A percentile compares a stretch with the other conserved stretches of the same genome.
Conservation (phyloP, 345 rosid species). For the Erucastrum elatum region DNA sequence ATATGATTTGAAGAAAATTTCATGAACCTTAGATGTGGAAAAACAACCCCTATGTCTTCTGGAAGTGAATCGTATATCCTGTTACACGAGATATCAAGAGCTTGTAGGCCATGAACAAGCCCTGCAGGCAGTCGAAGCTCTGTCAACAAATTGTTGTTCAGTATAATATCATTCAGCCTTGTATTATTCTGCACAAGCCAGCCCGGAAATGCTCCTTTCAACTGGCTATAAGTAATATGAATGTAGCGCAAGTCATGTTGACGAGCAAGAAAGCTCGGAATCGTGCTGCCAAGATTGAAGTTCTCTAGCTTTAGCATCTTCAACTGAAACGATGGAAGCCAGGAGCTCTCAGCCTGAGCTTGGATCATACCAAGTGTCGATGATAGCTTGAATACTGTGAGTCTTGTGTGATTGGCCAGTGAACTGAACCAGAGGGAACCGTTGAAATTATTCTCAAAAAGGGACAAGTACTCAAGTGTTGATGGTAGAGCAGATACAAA, state of each 20-base stretch:
- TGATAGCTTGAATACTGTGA: conserved; percentile 8
- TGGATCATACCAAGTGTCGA: conserved; percentile 7
- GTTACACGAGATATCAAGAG: conserved; percentile 20
- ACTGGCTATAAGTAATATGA: conserved; percentile 13
- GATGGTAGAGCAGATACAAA: conserved; percentile 14
- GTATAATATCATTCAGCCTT: neutral
- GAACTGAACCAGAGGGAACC: conserved; percentile 17
- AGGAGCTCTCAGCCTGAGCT: neutral
- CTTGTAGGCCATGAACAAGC: conserved; percentile 9
- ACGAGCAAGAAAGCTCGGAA: conserved; percentile 1
- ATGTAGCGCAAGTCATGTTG: conserved; percentile 10
- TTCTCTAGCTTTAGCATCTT: neutral
- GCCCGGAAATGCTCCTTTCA: conserved; percentile 3
- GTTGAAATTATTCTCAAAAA: conserved; percentile 10
- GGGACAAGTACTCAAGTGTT: conserved; percentile 2
- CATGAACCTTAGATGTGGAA: neutral
- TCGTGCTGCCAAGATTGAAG: neutral
- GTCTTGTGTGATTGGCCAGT: conserved; percentile 20
- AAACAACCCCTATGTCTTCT: conserved; percentile 12
- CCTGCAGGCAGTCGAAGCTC: conserved; percentile 10
- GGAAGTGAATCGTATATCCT: neutral
- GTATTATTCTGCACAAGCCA: conserved; percentile 34
- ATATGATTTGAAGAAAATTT: conserved; percentile 7
- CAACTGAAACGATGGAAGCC: conserved; percentile 30
- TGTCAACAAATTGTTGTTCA: conserved; percentile 1